Evolutionary conservation across 306 rosid species (phyloP), one percentile per base, ranked within the genome.

Genomic region (Pueraria montana): DNA sequence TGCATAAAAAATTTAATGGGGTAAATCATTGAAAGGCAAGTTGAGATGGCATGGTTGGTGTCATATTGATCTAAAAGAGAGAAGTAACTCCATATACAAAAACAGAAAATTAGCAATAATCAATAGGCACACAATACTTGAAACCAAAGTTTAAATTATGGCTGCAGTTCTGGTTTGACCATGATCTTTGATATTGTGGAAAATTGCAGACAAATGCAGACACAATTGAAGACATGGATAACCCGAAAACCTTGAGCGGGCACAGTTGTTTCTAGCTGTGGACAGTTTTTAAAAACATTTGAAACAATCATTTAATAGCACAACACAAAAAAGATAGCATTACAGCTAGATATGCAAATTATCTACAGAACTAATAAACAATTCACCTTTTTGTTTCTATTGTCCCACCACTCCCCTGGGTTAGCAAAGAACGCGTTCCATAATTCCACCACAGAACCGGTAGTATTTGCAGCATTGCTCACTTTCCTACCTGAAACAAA

Each of bases 381-480:
- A 38, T 17, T 32, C 65, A 87, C 90, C 87, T 87, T 87, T 16
- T 27, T 87, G 34, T 48, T 71, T 87, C 90, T 79, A 23, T 87
- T 87, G 88, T 87, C 90, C 90, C 90, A 87, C 88, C 90, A 87
- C 74, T 87, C 90, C 48, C 52, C 83, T 14, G 90, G 90, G 72
- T 84, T 85, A 71, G 83, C 87, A 87, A 87, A 87, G 81, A 87
- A 87, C 2, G 84, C 95, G 77, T 94, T 96, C 98, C 99, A 96
- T 58, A 85, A 77, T 71, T 94, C 97, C 74, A 90, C 92, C 64
- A 84, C 84, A 62, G 97, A 92, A 73, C 86, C 88, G 27, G 84
- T 83, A 80, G 46, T 82, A 84, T 34, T 34, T 0, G 8, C 40
- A 34, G 40, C 40, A 34, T 58, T 72, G 74, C 40, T 81, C 49